These are phyloP conservation scores for Aspergillus japonicus DNA, from an alignment of 2,329 filamentous ascomycete genomes.

Conservation along the genomic window DNA sequence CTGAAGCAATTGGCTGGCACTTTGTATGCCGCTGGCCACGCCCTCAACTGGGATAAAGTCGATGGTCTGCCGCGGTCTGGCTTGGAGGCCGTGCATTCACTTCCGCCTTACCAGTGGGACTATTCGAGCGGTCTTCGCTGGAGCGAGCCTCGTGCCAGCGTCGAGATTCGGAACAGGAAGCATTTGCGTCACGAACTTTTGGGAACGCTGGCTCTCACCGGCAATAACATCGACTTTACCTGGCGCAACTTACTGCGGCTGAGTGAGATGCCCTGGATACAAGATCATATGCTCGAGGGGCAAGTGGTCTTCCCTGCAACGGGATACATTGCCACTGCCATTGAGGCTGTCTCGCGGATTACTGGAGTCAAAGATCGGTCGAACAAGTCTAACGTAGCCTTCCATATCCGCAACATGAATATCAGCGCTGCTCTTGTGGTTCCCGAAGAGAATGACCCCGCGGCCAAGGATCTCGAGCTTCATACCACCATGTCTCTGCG, in stretches of 20 bases:
- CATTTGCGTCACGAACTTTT: conserved; percentile 25
- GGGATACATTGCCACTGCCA: conserved; percentile 35
- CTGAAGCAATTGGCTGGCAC: neutral
- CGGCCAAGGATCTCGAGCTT: neutral
- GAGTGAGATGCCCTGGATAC: conserved; percentile 37
- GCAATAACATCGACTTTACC: conserved; percentile 26
- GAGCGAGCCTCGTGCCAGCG: conserved; percentile 10
- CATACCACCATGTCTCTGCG: neutral
- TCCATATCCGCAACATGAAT: neutral
- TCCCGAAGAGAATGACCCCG: neutral
- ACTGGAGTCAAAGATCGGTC: neutral
- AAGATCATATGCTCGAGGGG: conserved; percentile 32
- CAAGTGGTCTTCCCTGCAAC: conserved; percentile 35
- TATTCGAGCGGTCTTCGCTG: conserved; percentile 8
- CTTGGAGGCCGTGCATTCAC: conserved; percentile 3
- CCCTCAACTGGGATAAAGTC: neutral
- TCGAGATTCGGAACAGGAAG: conserved; percentile 11
- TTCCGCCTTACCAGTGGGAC: conserved; percentile 18
- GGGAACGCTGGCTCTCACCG: conserved; percentile 25
- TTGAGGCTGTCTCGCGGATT: conserved; percentile 26
- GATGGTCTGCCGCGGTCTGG: neutral
- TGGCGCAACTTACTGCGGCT: conserved; percentile 37
- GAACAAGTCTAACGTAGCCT: neutral
- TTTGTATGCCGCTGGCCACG: neutral
- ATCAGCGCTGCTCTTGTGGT: neutral